Evolutionary conservation across 2,329 filamentous ascomycete genomes (phyloP).

Genomic region (Ophiocordyceps sinensis): DNA sequence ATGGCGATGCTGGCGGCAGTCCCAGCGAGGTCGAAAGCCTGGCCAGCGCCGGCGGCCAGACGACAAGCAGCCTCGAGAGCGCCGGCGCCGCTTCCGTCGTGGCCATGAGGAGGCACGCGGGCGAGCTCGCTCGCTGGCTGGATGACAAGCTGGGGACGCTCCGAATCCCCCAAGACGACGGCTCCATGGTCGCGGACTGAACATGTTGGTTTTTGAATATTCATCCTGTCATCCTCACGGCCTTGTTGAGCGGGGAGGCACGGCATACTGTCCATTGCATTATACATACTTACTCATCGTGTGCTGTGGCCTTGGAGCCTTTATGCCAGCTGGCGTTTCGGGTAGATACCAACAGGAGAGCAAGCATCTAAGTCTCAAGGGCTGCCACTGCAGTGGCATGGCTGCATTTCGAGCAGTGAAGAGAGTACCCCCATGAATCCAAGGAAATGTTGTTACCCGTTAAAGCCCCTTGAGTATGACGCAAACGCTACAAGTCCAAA

Average conservation of each 20-base stretch:
- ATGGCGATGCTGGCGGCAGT: constrained; percentile 20
- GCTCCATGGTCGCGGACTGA: constrained; percentile 3
- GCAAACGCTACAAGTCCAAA: too few species aligned
- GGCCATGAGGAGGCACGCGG: constrained; percentile 38
- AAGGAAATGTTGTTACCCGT: too few species aligned
- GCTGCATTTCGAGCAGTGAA: too few species aligned
- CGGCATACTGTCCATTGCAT: neutral
- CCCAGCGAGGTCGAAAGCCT: constrained; percentile 32
- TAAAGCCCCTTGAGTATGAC: too few species aligned
- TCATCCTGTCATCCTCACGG: too few species aligned
- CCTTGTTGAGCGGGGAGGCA: neutral
- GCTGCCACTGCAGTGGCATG: too few species aligned
- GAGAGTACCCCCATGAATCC: too few species aligned
- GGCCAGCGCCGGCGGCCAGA: constrained; percentile 28
- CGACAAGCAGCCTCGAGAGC: constrained; percentile 25
- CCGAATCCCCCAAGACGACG: constrained; percentile 34
- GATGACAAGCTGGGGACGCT: constrained; percentile 44
- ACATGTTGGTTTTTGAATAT: neutral
- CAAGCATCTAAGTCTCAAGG: neutral
- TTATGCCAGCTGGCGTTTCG: constrained; percentile 1
- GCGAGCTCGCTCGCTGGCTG: constrained; percentile 44
- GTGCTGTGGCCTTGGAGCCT: neutral
- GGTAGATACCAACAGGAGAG: constrained; percentile 3
- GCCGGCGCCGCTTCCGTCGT: constrained; percentile 31
- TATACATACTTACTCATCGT: neutral